Evolutionary conservation across 2,329 filamentous ascomycete genomes (phyloP).

Genomic region (Coniochaeta hoffmannii): DNA sequence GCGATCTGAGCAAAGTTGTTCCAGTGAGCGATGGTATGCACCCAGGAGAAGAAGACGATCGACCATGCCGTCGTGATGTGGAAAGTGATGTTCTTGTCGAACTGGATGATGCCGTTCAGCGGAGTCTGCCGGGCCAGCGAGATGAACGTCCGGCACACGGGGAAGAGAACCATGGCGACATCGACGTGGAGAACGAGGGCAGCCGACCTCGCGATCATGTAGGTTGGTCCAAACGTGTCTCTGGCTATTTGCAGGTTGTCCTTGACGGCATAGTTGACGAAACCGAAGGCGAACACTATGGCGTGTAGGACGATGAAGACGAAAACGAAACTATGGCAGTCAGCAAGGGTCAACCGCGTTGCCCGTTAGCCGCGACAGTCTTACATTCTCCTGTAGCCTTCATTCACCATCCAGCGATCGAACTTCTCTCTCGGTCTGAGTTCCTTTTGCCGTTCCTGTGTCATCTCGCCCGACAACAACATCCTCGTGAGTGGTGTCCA

Average conservation of each 20-base stretch:
- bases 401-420: conserved; percentile 84
- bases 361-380: conserved; percentile 22
- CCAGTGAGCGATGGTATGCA: conserved; percentile 82
- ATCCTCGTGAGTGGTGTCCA: conserved; percentile 78
- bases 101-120: conserved; percentile 78
- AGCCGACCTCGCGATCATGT: conserved; percentile 67
- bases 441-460: conserved; percentile 61
- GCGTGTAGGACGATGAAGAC: conserved; percentile 66
- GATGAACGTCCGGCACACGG: conserved; percentile 78
- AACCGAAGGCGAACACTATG: conserved; percentile 73
- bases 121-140: conserved; percentile 74
- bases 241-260: conserved; percentile 62
- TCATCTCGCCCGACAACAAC: conserved; percentile 78
- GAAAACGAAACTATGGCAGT: conserved; percentile 57
- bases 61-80: conserved; percentile 82
- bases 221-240: conserved; percentile 66
- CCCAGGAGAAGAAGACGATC: conserved; percentile 81
- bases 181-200: conserved; percentile 77
- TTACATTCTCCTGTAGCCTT: conserved; percentile 73
- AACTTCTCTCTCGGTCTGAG: conserved; percentile 65
- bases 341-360: conserved; percentile 4
- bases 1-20: conserved; percentile 77
- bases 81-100: conserved; percentile 86
- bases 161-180: conserved; percentile 70
- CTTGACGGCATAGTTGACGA: conserved; percentile 73